These are phyloP conservation scores for Fusarium virguliforme DNA, from an alignment of 2,329 filamentous ascomycete species.

Conservation along the genomic window DNA sequence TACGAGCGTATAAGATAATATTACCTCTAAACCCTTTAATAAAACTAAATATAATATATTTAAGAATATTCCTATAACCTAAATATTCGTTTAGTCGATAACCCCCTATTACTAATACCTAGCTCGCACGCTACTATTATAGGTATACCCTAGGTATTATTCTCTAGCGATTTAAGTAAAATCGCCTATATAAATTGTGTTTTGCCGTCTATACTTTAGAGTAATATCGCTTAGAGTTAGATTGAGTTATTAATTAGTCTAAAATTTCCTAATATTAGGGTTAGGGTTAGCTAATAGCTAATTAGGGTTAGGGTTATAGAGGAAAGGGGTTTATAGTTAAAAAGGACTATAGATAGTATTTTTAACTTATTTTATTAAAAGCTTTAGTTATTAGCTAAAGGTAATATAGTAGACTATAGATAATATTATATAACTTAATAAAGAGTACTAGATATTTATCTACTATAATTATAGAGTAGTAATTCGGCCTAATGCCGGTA, in stretches of 20 bases:
- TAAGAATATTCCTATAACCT: too few species aligned
- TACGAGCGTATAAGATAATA: too few species aligned
- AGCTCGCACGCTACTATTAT: too few species aligned
- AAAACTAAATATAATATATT: too few species aligned
- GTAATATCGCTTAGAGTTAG: neutral
- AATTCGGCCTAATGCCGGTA: conserved; percentile 5
- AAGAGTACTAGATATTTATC: conserved; percentile 10
- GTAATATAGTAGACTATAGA: neutral
- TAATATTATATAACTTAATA: neutral
- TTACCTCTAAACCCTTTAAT: too few species aligned
- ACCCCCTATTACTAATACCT: too few species aligned
- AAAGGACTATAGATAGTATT: neutral
- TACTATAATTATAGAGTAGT: conserved; percentile 4
- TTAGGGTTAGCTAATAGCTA: neutral
- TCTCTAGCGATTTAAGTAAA: neutral
- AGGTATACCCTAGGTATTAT: too few species aligned
- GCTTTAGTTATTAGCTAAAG: neutral
- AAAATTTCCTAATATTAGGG: neutral
- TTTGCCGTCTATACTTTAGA: neutral
- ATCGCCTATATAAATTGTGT: neutral
- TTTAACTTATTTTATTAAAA: neutral
- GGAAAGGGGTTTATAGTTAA: neutral
- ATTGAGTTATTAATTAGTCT: neutral
- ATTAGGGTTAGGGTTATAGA: neutral
- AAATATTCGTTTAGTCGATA: too few species aligned